Evolutionary conservation across 2,329 filamentous ascomycete species (phyloP).

Genomic region (Arthrobotrys musiformis): DNA sequence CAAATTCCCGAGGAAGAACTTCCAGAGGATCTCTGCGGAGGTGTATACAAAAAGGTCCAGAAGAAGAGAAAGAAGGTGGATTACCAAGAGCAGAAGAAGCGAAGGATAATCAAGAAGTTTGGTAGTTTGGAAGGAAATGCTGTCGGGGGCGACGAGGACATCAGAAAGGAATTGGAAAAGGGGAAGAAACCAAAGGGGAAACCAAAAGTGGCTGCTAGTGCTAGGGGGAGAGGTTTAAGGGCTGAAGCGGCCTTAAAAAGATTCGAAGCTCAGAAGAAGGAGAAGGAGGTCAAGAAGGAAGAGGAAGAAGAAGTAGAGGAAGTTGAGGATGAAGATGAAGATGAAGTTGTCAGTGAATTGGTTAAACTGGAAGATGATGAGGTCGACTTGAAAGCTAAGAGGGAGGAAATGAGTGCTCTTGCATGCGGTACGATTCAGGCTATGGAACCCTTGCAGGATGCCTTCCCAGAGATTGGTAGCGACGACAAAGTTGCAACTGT

Average conservation of each 20-base stretch:
- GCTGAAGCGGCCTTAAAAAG: slow-evolving; percentile 80
- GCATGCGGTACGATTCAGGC: slow-evolving; percentile 26
- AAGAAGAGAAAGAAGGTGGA: slow-evolving; percentile 68
- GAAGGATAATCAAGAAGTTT: slow-evolving; percentile 79
- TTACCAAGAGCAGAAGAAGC: slow-evolving; percentile 78
- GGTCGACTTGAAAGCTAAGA: slow-evolving; percentile 70
- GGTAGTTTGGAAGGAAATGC: slow-evolving; percentile 73
- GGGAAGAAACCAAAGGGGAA: slow-evolving; percentile 66
- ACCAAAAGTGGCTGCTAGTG: slow-evolving; percentile 78
- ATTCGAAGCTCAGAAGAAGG: slow-evolving; percentile 69
- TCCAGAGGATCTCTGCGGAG: slow-evolving; percentile 81
- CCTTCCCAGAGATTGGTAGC: slow-evolving; percentile 40
- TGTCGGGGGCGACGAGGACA: slow-evolving; percentile 75
- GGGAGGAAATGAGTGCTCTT: slow-evolving; percentile 72
- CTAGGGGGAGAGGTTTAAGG: slow-evolving; percentile 77
- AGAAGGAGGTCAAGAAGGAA: slow-evolving; percentile 62
- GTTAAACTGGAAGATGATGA: slow-evolving; percentile 71
- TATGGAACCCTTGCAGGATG: slow-evolving; percentile 10
- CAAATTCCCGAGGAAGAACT: slow-evolving; percentile 69
- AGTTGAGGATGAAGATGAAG: slow-evolving; percentile 64
- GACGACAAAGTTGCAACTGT: slow-evolving; percentile 1
- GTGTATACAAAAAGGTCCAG: slow-evolving; percentile 74
- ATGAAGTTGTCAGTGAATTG: slow-evolving; percentile 65
- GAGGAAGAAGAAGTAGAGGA: slow-evolving; percentile 62
- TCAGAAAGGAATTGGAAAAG: slow-evolving; percentile 74